These are phyloP conservation scores for Aspergillus aculeatus DNA, from an alignment of 2,329 filamentous ascomycete species.

Conservation along the genomic window DNA sequence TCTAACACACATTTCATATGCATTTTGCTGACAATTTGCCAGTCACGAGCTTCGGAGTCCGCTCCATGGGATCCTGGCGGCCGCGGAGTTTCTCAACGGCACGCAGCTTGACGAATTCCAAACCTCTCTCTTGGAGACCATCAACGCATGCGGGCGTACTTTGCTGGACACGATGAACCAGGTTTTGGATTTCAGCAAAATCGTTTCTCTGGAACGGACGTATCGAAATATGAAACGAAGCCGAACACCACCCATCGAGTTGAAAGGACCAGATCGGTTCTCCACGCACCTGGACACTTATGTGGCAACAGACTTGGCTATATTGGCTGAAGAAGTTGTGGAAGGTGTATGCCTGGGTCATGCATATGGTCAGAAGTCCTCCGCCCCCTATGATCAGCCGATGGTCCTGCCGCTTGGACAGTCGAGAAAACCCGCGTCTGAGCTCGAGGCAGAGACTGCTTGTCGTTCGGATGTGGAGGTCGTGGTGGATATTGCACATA, in stretches of 20 bases:
- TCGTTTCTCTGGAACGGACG: conserved; percentile 42
- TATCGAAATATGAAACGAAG: conserved; percentile 35
- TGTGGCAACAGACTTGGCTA: conserved; percentile 43
- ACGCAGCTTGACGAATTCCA: conserved; percentile 43
- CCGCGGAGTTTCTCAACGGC: conserved; percentile 42
- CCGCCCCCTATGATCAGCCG: conserved; percentile 24
- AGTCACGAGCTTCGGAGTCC: conserved; percentile 45
- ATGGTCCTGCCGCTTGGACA: conserved; percentile 19
- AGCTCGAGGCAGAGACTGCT: conserved; percentile 2
- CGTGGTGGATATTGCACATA: conserved; percentile 53
- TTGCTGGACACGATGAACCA: conserved; percentile 47
- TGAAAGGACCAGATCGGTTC: conserved; percentile 31
- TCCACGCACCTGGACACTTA: conserved; percentile 35
- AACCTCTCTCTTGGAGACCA: conserved; percentile 38
- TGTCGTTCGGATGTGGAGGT: conserved; percentile 42
- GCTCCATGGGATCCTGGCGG: conserved; percentile 44
- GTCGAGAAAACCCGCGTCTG: background rate
- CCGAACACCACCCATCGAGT: conserved; percentile 27
- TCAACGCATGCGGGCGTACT: conserved; percentile 44
- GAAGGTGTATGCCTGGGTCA: conserved; percentile 56
- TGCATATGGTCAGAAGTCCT: conserved; percentile 36
- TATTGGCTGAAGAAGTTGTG: conserved; percentile 54
- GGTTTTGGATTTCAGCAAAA: conserved; percentile 53
- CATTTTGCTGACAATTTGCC: background rate
- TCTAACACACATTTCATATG: background rate